These are phyloP conservation scores for Venturia carpophila DNA, from an alignment of 2,329 filamentous ascomycete genomes.

Conservation along the genomic window DNA sequence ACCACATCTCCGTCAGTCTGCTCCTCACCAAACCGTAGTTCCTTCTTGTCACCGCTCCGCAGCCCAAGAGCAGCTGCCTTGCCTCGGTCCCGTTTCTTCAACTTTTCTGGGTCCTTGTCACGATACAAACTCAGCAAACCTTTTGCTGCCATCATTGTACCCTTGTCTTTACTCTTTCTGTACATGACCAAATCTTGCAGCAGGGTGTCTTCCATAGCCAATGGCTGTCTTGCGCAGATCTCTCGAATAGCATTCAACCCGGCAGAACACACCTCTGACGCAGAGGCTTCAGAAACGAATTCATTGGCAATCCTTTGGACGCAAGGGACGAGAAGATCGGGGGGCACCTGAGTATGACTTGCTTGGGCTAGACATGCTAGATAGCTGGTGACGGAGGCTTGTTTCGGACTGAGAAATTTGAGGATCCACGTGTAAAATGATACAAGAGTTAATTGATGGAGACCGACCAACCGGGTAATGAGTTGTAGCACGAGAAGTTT, in stretches of 20 bases:
- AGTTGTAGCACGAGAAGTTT: constrained; percentile 86
- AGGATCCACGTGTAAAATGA: constrained; percentile 94
- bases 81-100: constrained; percentile 83
- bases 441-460: constrained; percentile 86
- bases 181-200: constrained; percentile 94
- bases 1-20: constrained; percentile 76
- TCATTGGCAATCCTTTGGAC: constrained; percentile 96
- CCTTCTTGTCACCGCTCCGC: constrained; percentile 64
- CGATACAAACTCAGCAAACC: constrained; percentile 84
- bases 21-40: constrained; percentile 76
- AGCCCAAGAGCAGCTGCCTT: constrained; percentile 84
- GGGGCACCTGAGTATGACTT: constrained; percentile 83
- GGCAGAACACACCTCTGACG: constrained; percentile 81
- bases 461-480: constrained; percentile 79
- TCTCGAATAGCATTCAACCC: constrained; percentile 93
- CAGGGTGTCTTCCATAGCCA: constrained; percentile 96
- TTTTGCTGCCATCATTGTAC: constrained; percentile 97
- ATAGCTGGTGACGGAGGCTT: constrained; percentile 86
- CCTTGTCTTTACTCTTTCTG: constrained; percentile 95
- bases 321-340: constrained; percentile 82
- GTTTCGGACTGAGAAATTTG: constrained; percentile 77
- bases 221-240: constrained; percentile 81
- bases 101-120: constrained; percentile 80
- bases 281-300: constrained; percentile 91
- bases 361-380: constrained; percentile 87